A percentile compares a stretch with the other conserved stretches of the same genome.
Evolutionary conservation across 2,329 filamentous ascomycete species (phyloP).

Genomic region (Ascochyta viciae-villosae): DNA sequence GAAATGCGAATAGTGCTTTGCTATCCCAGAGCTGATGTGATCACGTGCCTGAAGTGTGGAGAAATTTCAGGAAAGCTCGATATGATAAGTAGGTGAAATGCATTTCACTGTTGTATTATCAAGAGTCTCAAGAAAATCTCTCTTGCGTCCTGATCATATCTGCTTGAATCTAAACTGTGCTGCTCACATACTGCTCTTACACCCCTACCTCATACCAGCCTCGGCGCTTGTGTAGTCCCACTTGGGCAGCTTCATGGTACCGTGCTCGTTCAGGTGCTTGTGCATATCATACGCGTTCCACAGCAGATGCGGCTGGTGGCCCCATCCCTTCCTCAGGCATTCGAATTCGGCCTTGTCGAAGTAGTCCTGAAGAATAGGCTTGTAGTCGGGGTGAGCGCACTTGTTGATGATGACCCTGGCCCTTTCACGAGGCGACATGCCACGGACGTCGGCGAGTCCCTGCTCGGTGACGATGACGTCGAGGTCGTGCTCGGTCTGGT

Average conservation of each 20-base stretch:
- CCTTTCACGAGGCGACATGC: constrained; percentile 78
- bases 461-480: constrained; percentile 83
- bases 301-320: constrained; percentile 86
- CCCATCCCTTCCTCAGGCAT: constrained; percentile 85
- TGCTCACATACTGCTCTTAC: neutral
- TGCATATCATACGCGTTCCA: constrained; percentile 92
- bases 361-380: constrained; percentile 81
- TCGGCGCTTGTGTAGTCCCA: constrained; percentile 57
- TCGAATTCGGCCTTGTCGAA: constrained; percentile 86
- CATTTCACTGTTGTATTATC: too few species aligned
- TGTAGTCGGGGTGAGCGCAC: constrained; percentile 85
- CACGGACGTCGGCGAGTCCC: constrained; percentile 84
- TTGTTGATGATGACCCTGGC: constrained; percentile 86
- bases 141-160: too few species aligned
- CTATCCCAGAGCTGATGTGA: neutral
- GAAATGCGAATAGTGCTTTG: too few species aligned
- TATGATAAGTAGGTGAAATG: too few species aligned
- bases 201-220: constrained; percentile 8
- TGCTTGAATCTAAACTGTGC: neutral
- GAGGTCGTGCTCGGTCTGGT: constrained; percentile 92
- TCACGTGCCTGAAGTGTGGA: too few species aligned
- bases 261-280: constrained; percentile 79
- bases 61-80: too few species aligned
- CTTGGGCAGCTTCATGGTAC: constrained; percentile 83
- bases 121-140: too few species aligned